These are phyloP conservation scores for Collariella sp. DNA, from an alignment of 495 filamentous ascomycete species.

Conservation along the genomic window DNA sequence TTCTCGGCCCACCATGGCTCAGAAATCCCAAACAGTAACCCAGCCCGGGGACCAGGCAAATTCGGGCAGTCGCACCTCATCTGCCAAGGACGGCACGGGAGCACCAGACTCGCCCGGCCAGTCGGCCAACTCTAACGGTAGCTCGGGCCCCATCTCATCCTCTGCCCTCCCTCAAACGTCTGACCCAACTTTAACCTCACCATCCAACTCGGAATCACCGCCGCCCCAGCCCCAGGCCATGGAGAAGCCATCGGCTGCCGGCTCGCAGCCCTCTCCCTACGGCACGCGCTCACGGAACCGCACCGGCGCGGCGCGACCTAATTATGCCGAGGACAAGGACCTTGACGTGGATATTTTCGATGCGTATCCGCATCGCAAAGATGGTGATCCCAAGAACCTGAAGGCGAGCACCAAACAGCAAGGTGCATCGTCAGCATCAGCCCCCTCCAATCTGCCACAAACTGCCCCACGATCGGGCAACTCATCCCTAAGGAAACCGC, in stretches of 20 bases:
- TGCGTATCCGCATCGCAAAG: conserved; percentile 40
- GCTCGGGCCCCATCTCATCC: conserved; percentile 10
- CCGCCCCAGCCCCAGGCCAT: conserved; percentile 9
- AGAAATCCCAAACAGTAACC: conserved; percentile 27
- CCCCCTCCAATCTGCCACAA: conserved; percentile 10
- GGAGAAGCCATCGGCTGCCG: conserved; percentile 39
- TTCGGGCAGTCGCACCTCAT: conserved; percentile 18
- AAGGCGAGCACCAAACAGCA: conserved; percentile 30
- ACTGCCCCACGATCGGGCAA: conserved; percentile 17
- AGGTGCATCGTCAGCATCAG: conserved; percentile 13
- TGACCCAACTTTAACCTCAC: conserved; percentile 16
- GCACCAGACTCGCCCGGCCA: conserved; percentile 19
- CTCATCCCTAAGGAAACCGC: conserved; percentile 26
- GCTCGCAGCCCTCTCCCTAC: conserved; percentile 57
- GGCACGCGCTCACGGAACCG: conserved; percentile 93
- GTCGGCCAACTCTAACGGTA: conserved; percentile 7
- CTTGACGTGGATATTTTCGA: conserved; percentile 71
- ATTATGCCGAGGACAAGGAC: conserved; percentile 96
- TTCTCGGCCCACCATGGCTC: conserved; percentile 21
- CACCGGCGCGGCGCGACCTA: conserved; percentile 68
- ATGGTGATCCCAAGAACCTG: conserved; percentile 43
- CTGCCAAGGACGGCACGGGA: conserved; percentile 24
- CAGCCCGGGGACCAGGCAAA: conserved; percentile 24
- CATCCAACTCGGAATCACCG: conserved; percentile 13
- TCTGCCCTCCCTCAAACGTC: conserved; percentile 24